Evolutionary conservation across 345 rosid species (phyloP), one percentile per base, ranked within the genome.

Genomic region (Diplotaxis tenuifolia): DNA sequence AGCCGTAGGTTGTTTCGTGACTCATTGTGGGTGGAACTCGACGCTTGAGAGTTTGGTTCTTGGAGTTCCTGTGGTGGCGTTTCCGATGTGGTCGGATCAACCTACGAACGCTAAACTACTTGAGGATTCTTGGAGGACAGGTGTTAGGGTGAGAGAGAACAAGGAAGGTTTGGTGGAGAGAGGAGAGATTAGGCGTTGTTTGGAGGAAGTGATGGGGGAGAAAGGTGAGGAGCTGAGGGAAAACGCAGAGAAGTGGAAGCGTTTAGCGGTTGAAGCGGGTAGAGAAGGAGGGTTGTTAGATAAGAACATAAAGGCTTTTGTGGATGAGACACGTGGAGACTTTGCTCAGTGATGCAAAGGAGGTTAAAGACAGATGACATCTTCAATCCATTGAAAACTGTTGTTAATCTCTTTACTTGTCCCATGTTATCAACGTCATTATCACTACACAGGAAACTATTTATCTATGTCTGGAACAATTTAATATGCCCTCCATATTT

Each of bases 21-120:
- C 82, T 8, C 96, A 89, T 65, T 86, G 92, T 55, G 96, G 96
- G 2, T 89, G 96, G 96, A 87, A 77, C 77, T 89, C 96, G 1
- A 89, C 87, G 1, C 1, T 84, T n/a, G 92, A 89, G 77, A 79
- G 86, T 67, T 65, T 89, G 29, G 83, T 72, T 52, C 60, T 50
- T 0, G 92, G 92, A 3, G 83, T 83, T 53, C 90, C 96, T 0
- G 75, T 86, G 12, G 92, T 89, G 77, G 92, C 88, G 8, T 83
- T 86, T 67, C 92, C 92, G 0, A 88, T 81, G 65, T 87, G 90
- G 89, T 75, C 84, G 0, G 96, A 87, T 73, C 96, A 87, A 57
- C 82, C 75, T 8, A 87, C 96, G 3, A 89, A 76, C 7, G 80
- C 90, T 0, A 87, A 79, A 76, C 70, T 89, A 53, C 29, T 89